Conservation (phyloP, 208 protist genomes). For the Trypanosoma platydactyli region DNA sequence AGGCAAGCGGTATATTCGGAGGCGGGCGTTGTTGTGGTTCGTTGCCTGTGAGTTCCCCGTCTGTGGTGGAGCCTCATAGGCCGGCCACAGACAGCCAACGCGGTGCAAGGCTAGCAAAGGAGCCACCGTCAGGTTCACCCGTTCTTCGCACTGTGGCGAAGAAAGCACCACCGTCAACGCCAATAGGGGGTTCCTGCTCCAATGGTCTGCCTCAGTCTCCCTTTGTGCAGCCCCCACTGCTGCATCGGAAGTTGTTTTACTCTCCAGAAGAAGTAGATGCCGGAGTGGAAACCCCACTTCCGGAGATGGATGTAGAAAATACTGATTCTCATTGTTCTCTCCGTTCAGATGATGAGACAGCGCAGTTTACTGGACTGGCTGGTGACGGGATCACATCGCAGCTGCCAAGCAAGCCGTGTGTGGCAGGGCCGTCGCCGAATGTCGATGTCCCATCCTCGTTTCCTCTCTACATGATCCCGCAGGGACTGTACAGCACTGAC, state of each 20-base stretch:
- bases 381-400: neutral
- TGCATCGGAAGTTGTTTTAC: constrained; percentile 6
- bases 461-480: constrained; percentile 17
- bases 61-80: constrained; percentile 15
- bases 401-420: neutral
- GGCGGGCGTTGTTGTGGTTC: neutral
- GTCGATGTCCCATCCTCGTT: neutral
- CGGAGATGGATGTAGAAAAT: neutral
- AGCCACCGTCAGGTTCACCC: neutral
- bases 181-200: neutral
- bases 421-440: neutral
- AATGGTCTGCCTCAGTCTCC: neutral
- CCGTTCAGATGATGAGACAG: no score
- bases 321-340: no score
- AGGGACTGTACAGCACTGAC: constrained; percentile 10
- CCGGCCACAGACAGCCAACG: neutral
- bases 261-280: neutral
- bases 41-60: neutral
- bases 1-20: neutral
- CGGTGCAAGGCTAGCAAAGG: neutral
- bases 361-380: neutral
- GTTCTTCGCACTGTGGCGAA: neutral
- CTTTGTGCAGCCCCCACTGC: neutral
- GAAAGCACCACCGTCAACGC: neutral
- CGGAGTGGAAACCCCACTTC: neutral